A percentile compares a stretch with the other conserved stretches of the same genome.
Conservation (phyloP, 2,329 filamentous ascomycete species). For the Fusarium foetens region DNA sequence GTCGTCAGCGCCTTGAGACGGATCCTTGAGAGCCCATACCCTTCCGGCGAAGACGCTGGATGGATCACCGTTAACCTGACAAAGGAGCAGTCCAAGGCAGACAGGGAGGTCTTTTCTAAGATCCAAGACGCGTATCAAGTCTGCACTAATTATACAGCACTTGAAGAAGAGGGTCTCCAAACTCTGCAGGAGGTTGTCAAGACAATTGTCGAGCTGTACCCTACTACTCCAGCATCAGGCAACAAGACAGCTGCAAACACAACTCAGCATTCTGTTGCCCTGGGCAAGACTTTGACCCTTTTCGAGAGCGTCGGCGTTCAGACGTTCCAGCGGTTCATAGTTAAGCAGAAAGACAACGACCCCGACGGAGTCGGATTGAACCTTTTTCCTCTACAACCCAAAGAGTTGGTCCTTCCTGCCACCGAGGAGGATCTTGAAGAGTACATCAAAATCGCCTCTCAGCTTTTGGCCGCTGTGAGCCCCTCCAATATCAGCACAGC, state of each 20-base stretch:
- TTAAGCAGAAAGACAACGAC: not conserved
- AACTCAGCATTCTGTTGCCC: not conserved
- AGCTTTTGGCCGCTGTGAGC: not conserved
- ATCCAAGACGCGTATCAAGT: not conserved
- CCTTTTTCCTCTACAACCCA: not conserved
- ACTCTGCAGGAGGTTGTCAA: not conserved
- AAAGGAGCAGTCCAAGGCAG: constrained; percentile 54
- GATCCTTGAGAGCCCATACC: constrained; percentile 8
- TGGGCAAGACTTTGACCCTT: not conserved
- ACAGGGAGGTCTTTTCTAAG: constrained; percentile 11
- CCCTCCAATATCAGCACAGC: constrained; percentile 7
- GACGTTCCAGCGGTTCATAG: not conserved
- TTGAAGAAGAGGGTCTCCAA: not conserved
- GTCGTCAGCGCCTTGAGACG: constrained; percentile 33
- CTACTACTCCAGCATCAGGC: not conserved
- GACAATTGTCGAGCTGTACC: not conserved
- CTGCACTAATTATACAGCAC: no score
- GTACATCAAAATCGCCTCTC: constrained; percentile 5
- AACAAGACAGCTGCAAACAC: not conserved
- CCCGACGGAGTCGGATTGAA: not conserved
- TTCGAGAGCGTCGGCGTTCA: not conserved
- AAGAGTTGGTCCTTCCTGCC: not conserved
- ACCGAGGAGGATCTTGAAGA: not conserved
- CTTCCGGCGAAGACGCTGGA: no score
- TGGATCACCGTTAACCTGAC: constrained; percentile 63